A percentile compares a stretch with the other conserved stretches of the same genome.
phyloP scores from a whole-genome alignment of 2,329 filamentous ascomycete genomes.

The Cladophialophora immunda region DNA sequence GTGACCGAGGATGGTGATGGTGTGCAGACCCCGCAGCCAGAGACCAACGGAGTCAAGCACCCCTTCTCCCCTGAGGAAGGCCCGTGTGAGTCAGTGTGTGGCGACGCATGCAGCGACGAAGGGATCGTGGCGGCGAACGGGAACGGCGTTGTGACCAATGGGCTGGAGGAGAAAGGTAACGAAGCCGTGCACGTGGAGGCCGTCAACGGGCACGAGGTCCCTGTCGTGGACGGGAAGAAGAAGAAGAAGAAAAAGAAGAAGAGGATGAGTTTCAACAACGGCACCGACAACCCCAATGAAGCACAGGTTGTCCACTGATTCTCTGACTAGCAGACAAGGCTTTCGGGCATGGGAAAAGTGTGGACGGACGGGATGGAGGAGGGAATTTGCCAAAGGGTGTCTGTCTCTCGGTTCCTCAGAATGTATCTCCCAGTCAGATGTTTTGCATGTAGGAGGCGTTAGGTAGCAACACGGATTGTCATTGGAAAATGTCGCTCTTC shows the following conservation, averaged over 20 bases:
- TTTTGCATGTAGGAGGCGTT: constrained; percentile 66
- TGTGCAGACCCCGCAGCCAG: constrained; percentile 8
- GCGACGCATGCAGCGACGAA: constrained; percentile 1
- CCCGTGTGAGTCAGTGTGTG: neutral
- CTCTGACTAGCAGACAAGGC: neutral
- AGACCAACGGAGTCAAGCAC: neutral
- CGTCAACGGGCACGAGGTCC: neutral
- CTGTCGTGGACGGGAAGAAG: constrained; percentile 16
- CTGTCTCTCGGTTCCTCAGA: neutral
- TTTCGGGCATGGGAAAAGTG: neutral
- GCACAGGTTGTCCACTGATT: neutral
- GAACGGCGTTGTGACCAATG: neutral
- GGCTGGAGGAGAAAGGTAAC: neutral
- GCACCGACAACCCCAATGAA: neutral
- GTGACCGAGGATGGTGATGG: constrained; percentile 2
- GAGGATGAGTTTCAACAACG: neutral
- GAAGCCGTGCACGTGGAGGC: constrained; percentile 1
- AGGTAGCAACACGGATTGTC: constrained; percentile 15
- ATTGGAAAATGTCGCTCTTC: no score
- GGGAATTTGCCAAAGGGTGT: neutral
- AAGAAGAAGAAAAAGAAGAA: constrained; percentile 17
- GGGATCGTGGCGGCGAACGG: neutral
- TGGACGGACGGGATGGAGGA: neutral
- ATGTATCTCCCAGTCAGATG: constrained; percentile 52
- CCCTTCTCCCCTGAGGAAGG: neutral